Conservation (phyloP, 1,284 basidiomycete species). For the Uromyces viciae-fabae region DNA sequence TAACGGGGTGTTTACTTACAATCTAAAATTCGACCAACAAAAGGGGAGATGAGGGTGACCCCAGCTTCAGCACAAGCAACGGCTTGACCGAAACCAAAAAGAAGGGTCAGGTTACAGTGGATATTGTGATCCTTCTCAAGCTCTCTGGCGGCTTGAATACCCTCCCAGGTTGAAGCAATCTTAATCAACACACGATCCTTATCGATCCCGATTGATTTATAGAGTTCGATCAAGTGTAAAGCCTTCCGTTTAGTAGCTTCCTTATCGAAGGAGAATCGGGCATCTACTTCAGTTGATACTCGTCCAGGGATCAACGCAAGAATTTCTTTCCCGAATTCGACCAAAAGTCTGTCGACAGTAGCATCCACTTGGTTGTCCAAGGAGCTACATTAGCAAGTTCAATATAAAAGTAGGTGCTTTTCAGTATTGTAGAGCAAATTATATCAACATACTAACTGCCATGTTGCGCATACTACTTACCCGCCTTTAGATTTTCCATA, state of each 20-base stretch:
- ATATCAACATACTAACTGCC: not conserved
- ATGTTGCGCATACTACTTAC: constrained; percentile 2
- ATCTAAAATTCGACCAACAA: constrained; percentile 73
- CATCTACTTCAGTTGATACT: constrained; percentile 98
- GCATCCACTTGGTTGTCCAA: constrained; percentile 52
- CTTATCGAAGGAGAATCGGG: constrained; percentile 93
- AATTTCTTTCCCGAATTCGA: constrained; percentile 96
- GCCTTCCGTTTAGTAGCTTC: constrained; percentile 80
- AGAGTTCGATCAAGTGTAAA: constrained; percentile 68
- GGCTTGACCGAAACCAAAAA: constrained; percentile 97
- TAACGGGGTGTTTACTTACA: not conserved
- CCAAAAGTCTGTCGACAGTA: constrained; percentile 53
- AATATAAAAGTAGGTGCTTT: not conserved
- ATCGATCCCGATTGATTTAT: constrained; percentile 81
- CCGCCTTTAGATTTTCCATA: constrained; percentile 75
- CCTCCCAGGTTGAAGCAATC: constrained; percentile 98
- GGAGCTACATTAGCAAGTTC: constrained; percentile 24
- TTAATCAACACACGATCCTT: constrained; percentile 70
- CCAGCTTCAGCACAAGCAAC: constrained; percentile 97
- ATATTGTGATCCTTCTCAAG: constrained; percentile 88
- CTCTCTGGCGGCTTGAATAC: constrained; percentile 95
- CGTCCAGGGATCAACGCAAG: constrained; percentile 92
- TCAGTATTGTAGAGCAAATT: not conserved
- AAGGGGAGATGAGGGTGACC: constrained; percentile 97
- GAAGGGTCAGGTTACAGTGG: constrained; percentile 96